Base-by-base conservation (phyloP, 2,329 filamentous ascomycete species). In the Colletotrichum karsti region DNA sequence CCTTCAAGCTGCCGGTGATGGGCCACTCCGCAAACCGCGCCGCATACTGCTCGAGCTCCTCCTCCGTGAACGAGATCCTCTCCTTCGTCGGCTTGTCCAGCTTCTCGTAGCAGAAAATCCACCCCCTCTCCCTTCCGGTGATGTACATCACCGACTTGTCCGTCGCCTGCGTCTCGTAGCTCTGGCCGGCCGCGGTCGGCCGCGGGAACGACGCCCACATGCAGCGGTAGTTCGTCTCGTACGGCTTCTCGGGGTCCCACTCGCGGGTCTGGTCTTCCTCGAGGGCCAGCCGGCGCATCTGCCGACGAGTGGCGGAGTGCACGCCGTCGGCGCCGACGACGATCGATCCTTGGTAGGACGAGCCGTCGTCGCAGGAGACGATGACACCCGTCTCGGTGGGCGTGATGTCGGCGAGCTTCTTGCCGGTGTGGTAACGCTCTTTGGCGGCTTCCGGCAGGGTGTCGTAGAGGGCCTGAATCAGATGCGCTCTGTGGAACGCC, bases 301-400 rank as follows among this genome's bases (percentile, higher is more conserved):
- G 74, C 8, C 67, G 58, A 6, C 80, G 74, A 5, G 77, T 76
- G 22, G 69, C 75, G 70, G 80, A 83, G 64, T 81, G 78, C 2
- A 79, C 78, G n/a, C 82, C 82, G 63, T 84, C 82, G 12, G 81
- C 79, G 7, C 81, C 82, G 20, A 83, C 73, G 5, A 81, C 63
- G n/a, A 84, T 70, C 65, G 79, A 73, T 0, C 78, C 81, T 0
- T 69, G 22, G 66, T 78, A 77, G 1, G 70, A 50, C 0, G 73
- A 73, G 5, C 80, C 80, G 62, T 82, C 79, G 3, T 69, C 71
- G 35, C 77, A 78, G 10, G 68, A 69, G 9, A 81, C 77, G 3
- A 63, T 68, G 1, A 78, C 77, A 2, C 73, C 74, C 12, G 72
- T 59, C 10, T 69, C 55, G 3, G 67, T 63, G 5, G 73, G 63